phyloP scores from a whole-genome alignment of 495 filamentous ascomycete genomes.

The Penicillium ochrochloron region DNA sequence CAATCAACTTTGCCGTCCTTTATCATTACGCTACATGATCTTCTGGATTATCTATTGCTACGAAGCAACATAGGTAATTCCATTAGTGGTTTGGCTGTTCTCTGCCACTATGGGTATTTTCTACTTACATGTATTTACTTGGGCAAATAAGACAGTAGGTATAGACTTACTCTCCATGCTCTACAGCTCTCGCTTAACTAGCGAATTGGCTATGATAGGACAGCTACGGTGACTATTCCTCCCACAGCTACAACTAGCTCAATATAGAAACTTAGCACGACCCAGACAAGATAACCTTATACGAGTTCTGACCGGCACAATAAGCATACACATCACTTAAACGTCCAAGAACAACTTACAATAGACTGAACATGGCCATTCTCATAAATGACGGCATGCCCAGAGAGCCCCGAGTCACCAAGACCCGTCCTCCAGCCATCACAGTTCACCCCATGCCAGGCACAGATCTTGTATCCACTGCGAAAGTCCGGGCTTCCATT shows the following conservation, averaged over 20 bases:
- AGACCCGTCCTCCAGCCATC: neutral
- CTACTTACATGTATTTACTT: neutral
- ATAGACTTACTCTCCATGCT: too few species aligned
- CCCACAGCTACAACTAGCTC: neutral
- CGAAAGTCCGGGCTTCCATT: too few species aligned
- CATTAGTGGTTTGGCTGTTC: too few species aligned
- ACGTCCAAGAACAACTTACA: neutral
- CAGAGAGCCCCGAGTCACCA: neutral
- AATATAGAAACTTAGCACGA: neutral
- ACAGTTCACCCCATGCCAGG: neutral
- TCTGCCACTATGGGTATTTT: neutral
- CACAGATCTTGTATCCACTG: too few species aligned
- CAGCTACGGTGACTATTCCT: too few species aligned
- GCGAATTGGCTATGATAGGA: neutral
- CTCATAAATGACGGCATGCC: neutral
- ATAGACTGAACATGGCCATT: neutral
- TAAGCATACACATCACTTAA: neutral
- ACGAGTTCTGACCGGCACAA: neutral
- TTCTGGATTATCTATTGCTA: too few species aligned
- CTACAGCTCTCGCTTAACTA: too few species aligned
- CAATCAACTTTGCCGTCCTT: neutral
- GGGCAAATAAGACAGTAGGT: too few species aligned
- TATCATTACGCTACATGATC: neutral
- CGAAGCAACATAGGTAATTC: too few species aligned
- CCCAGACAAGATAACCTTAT: neutral